Percentiles rank a stretch among this genome's conserved stretches.
Conservation (phyloP, 1,284 basidiomycete species). For the Leccinum griseonigrum region DNA sequence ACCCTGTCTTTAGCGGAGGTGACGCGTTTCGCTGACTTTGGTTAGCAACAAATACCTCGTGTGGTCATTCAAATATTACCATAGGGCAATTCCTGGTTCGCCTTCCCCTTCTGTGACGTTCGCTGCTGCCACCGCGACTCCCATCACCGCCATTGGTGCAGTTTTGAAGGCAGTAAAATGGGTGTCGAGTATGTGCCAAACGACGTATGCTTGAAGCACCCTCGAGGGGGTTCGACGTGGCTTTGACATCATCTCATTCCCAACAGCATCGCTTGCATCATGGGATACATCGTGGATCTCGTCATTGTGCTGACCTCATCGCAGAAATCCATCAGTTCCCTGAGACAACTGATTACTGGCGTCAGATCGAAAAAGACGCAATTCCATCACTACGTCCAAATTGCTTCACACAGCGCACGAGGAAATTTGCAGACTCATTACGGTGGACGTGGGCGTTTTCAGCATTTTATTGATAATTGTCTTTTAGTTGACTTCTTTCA, state of each 20-base stretch:
- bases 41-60: slow-evolving; percentile 70
- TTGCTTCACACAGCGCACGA: slow-evolving; percentile 1
- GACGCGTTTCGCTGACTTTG: not conserved
- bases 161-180: slow-evolving; percentile 5
- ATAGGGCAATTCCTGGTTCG: not conserved
- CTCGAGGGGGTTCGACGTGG: not conserved
- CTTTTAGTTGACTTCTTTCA: slow-evolving; percentile 3
- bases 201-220: not conserved
- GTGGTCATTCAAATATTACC: not conserved
- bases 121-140: slow-evolving; percentile 2
- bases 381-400: slow-evolving; percentile 3
- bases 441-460: slow-evolving; percentile 75
- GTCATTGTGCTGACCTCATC: slow-evolving; percentile 6
- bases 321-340: slow-evolving; percentile 5
- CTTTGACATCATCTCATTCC: slow-evolving; percentile 2
- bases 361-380: slow-evolving; percentile 3
- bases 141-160: slow-evolving; percentile 3
- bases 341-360: not conserved
- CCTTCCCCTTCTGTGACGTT: not conserved
- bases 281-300: slow-evolving; percentile 10
- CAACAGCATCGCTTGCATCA: slow-evolving; percentile 5
- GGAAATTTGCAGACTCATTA: not conserved
- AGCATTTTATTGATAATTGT: not conserved
- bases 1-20: not conserved
- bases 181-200: slow-evolving; percentile 4